Percentiles rank a stretch among this genome's conserved stretches.
Evolutionary conservation across 345 rosid species (phyloP).

Genomic region (Rubroshorea leprosula): DNA sequence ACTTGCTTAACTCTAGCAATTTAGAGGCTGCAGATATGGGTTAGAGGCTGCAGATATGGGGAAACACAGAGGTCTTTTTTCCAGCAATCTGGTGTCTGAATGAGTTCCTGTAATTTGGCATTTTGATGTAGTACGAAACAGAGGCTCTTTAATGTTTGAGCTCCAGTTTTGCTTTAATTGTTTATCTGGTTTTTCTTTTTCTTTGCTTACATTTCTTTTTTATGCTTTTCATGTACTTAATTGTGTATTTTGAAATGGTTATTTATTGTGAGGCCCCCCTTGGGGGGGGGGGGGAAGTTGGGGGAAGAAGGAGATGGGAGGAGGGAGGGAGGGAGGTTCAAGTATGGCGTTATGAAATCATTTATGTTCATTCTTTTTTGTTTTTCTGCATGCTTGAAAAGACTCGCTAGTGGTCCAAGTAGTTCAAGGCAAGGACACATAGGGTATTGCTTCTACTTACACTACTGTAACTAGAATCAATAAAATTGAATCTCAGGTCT

Average conservation of each 20-base stretch:
- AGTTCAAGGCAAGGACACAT: too few species aligned
- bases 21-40: conserved; percentile 5
- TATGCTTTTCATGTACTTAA: background rate
- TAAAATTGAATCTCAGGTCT: background rate
- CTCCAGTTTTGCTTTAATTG: too few species aligned
- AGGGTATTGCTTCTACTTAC: background rate
- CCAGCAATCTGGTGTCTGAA: background rate
- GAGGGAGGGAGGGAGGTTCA: too few species aligned
- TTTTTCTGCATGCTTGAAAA: too few species aligned
- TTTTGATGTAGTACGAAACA: background rate
- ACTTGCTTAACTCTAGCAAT: too few species aligned
- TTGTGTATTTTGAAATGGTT: background rate
- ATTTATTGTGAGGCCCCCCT: too few species aligned
- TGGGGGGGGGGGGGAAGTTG: too few species aligned
- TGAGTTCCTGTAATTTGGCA: background rate
- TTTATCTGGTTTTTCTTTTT: too few species aligned
- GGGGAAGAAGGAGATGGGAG: too few species aligned
- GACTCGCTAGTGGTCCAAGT: too few species aligned
- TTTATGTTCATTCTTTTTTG: too few species aligned
- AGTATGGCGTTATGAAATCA: too few species aligned
- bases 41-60: conserved; percentile 5
- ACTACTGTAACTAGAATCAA: background rate
- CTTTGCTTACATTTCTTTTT: background rate
- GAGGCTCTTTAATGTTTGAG: background rate
- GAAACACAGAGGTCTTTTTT: background rate